Evolutionary conservation across 73 alveolate genomes (phyloP).

Genomic region (Halteria grandinella): DNA sequence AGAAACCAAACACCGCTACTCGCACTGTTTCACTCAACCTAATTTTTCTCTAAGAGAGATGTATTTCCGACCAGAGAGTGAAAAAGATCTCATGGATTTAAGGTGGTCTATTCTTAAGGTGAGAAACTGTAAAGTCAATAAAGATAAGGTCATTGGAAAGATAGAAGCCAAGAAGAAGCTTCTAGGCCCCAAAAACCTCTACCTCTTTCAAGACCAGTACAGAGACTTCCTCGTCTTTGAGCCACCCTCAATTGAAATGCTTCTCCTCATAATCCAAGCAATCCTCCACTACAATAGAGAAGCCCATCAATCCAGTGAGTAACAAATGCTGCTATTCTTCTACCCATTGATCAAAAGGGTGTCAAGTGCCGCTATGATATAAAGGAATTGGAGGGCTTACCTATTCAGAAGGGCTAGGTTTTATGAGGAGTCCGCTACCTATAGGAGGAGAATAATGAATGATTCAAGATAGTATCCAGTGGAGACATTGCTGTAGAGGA

Average conservation of each 20-base stretch:
- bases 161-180: slow-evolving; percentile 17
- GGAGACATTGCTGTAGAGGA: slow-evolving; percentile 25
- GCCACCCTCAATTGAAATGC: slow-evolving; percentile 14
- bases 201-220: slow-evolving; percentile 40
- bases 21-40: not conserved
- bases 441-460: too few species aligned
- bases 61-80: not conserved
- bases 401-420: not conserved
- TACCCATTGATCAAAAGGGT: slow-evolving; percentile 33
- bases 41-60: slow-evolving; percentile 1
- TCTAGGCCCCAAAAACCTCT: not conserved
- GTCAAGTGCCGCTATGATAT: slow-evolving; percentile 48
- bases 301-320: slow-evolving; percentile 8
- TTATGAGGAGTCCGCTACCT: too few species aligned
- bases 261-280: slow-evolving; percentile 15
- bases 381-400: slow-evolving; percentile 14
- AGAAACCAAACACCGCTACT: not conserved
- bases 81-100: not conserved
- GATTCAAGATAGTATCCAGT: not conserved
- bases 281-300: slow-evolving; percentile 39
- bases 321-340: slow-evolving; percentile 44
- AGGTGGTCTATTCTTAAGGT: not conserved
- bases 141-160: not conserved
- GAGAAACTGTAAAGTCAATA: slow-evolving; percentile 26
- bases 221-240: slow-evolving; percentile 51